Evolutionary conservation across 164 flowering plant genomes (phyloP).

Genomic region (Annona squamosa): DNA sequence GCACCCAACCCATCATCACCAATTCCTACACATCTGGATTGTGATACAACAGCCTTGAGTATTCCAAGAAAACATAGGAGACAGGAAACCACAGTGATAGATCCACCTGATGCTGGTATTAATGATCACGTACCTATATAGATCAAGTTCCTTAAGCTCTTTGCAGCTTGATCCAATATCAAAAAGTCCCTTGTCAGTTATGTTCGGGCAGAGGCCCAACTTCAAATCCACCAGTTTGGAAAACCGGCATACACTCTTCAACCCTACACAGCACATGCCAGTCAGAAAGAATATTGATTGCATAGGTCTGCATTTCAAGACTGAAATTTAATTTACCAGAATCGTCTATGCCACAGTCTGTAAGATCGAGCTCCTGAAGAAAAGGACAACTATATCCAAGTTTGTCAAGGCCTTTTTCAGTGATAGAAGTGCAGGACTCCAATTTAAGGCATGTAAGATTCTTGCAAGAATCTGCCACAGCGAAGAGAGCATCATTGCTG

Average conservation of each 20-base stretch:
- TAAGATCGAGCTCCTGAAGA: slow-evolving; percentile 65
- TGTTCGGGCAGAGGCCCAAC: slow-evolving; percentile 49
- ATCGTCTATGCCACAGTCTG: slow-evolving; percentile 57
- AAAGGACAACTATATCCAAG: slow-evolving; percentile 38
- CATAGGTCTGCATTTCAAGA: neutral
- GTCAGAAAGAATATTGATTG: neutral
- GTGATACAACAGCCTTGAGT: neutral
- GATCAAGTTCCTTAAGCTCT: slow-evolving; percentile 54
- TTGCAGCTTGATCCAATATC: slow-evolving; percentile 45
- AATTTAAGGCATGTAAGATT: slow-evolving; percentile 47
- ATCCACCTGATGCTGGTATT: neutral
- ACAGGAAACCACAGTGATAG: neutral
- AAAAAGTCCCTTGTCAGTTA: slow-evolving; percentile 50
- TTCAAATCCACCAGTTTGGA: slow-evolving; percentile 42
- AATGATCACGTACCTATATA: slow-evolving; percentile 45
- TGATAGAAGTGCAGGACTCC: slow-evolving; percentile 52
- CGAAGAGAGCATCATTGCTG: slow-evolving; percentile 46
- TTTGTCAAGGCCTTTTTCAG: slow-evolving; percentile 38
- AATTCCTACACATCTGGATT: slow-evolving; percentile 46
- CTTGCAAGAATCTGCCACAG: slow-evolving; percentile 44
- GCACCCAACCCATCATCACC: slow-evolving; percentile 60
- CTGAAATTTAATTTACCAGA: slow-evolving; percentile 27
- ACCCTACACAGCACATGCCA: slow-evolving; percentile 34
- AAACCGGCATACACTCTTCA: slow-evolving; percentile 45
- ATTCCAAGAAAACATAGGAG: neutral